Conservation (phyloP, 1,139 yeast genomes). For the Suhomyces bokatorum region DNA sequence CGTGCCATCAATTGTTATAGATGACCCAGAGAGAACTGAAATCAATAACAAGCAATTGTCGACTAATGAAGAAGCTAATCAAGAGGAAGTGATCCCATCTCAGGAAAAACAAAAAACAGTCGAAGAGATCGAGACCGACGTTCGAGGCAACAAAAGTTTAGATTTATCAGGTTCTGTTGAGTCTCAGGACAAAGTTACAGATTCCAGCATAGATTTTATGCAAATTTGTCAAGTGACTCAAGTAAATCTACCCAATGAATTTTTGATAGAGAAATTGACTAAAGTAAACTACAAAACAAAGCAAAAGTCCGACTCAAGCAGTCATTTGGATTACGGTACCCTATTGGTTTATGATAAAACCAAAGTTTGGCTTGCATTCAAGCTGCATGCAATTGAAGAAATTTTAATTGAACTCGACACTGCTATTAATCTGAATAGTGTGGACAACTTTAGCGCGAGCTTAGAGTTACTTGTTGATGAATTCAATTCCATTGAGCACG, state of each 20-base stretch:
- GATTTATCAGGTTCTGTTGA: not conserved
- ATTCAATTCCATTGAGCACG: constrained; percentile 13
- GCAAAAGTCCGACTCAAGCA: not conserved
- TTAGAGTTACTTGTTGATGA: constrained; percentile 13
- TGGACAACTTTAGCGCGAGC: constrained; percentile 2
- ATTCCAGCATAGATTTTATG: not conserved
- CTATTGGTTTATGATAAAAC: constrained; percentile 15
- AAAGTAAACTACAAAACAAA: constrained; percentile 5
- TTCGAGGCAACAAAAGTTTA: too few relatives aligned
- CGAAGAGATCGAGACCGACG: not conserved
- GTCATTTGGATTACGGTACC: constrained; percentile 8
- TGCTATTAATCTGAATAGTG: not conserved
- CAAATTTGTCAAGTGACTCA: constrained; percentile 5
- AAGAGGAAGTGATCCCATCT: not conserved
- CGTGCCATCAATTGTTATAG: too few relatives aligned
- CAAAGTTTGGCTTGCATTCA: constrained; percentile 19
- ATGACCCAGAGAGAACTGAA: too few relatives aligned
- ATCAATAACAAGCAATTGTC: too few relatives aligned
- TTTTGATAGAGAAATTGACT: constrained; percentile 7
- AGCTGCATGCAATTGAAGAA: constrained; percentile 11
- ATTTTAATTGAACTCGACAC: constrained; percentile 7
- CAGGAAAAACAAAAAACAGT: not conserved
- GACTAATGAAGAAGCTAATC: not conserved
- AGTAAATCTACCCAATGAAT: constrained; percentile 9
- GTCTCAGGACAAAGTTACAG: too few relatives aligned